Percentiles rank a stretch among this genome's conserved stretches.
Evolutionary conservation across 108 stramenopile species (phyloP).

Genomic region (Cyclotella choctawhatcheeana): DNA sequence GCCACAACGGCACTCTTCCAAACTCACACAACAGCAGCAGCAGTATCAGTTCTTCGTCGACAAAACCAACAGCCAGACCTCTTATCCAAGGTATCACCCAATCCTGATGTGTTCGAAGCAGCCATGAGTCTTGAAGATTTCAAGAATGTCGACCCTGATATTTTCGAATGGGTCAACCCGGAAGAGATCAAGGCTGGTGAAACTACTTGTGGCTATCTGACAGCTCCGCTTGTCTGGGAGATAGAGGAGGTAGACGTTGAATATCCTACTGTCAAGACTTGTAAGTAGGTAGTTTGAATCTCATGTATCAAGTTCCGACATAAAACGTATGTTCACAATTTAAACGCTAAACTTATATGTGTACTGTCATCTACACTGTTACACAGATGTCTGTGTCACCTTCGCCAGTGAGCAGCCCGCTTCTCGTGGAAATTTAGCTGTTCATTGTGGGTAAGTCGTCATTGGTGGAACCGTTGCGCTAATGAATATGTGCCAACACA

Average conservation of each 20-base stretch:
- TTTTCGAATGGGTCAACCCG: conserved; percentile 15
- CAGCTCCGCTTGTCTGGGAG: conserved; percentile 9
- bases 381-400: conserved; percentile 8
- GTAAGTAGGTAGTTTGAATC: too few species aligned
- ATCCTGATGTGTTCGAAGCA: conserved; percentile 9
- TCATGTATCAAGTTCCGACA: too few species aligned
- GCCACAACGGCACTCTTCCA: not conserved
- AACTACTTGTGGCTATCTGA: conserved; percentile 17
- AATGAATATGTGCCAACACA: too few species aligned
- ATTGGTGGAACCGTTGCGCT: too few species aligned
- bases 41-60: not conserved
- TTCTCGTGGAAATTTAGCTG: conserved; percentile 5
- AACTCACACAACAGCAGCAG: not conserved
- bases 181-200: conserved; percentile 5
- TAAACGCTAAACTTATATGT: too few species aligned
- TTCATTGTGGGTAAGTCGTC: conserved; percentile 8
- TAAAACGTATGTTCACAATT: too few species aligned
- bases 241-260: not conserved
- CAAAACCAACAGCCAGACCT: not conserved
- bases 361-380: not conserved
- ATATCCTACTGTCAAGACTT: conserved; percentile 4
- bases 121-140: conserved; percentile 12
- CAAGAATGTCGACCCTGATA: conserved; percentile 8
- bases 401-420: conserved; percentile 7
- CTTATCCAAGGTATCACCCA: not conserved